phyloP scores from a whole-genome alignment of 2,329 filamentous ascomycete genomes.

The Xylaria sp. region DNA sequence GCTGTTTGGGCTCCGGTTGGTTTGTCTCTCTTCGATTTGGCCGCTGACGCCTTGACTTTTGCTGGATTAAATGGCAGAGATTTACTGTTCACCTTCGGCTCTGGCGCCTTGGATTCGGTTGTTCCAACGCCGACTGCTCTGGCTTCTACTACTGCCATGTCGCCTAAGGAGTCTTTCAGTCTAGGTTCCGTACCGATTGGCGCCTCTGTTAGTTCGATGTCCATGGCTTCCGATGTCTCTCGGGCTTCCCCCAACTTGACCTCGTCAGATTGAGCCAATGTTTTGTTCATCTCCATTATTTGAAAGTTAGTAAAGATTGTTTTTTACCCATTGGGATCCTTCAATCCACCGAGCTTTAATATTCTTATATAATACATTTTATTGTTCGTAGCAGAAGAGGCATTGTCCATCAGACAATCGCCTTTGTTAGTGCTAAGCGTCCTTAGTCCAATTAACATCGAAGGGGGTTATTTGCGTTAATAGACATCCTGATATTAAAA shows the following conservation, averaged over 20 bases:
- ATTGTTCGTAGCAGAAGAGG: constrained; percentile 21
- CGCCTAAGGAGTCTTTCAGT: neutral
- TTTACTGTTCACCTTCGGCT: constrained; percentile 2
- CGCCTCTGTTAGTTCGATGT: neutral
- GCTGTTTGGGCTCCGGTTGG: neutral
- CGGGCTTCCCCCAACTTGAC: neutral
- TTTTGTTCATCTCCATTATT: neutral
- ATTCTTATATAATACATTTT: constrained; percentile 9
- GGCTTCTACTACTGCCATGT: neutral
- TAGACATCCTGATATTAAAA: neutral
- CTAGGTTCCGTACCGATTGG: neutral
- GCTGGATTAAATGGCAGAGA: constrained; percentile 12
- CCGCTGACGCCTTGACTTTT: neutral
- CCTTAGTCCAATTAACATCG: neutral
- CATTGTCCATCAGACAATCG: constrained; percentile 1
- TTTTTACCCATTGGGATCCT: neutral
- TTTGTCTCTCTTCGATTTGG: constrained; percentile 3
- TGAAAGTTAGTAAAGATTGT: neutral
- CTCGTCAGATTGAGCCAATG: neutral
- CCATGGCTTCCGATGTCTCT: neutral
- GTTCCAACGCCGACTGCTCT: neutral
- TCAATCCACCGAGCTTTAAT: neutral
- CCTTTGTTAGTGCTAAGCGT: neutral
- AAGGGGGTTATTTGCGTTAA: neutral
- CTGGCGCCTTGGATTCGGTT: neutral